Percentiles rank a stretch among this genome's conserved stretches.
phyloP scores from a whole-genome alignment of 1,284 basidiomycete species.

The Tausonia pullulans region DNA sequence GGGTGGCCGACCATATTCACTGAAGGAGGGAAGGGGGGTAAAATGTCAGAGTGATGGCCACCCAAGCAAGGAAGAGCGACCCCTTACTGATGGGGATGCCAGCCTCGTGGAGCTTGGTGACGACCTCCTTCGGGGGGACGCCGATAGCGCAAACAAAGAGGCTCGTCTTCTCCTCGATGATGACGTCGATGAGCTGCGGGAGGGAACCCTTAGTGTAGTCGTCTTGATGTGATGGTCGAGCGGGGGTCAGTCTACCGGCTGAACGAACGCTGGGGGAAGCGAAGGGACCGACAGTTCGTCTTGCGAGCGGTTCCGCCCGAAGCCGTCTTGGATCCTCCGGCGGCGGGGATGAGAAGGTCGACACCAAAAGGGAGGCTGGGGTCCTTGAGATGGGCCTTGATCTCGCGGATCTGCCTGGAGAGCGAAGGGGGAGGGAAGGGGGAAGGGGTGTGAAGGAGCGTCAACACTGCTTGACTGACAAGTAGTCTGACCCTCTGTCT shows the following conservation, averaged over 20 bases:
- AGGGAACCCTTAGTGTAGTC: conserved; percentile 73
- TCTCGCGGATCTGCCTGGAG: conserved; percentile 49
- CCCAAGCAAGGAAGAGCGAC: conserved; percentile 23
- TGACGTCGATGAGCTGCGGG: conserved; percentile 52
- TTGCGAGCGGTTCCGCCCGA: conserved; percentile 62
- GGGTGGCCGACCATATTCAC: conserved; percentile 58
- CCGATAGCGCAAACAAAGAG: conserved; percentile 70
- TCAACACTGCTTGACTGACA: not conserved
- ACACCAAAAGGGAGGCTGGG: conserved; percentile 58
- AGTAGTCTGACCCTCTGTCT: not conserved
- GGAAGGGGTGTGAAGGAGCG: conserved; percentile 7
- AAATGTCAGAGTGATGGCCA: not conserved
- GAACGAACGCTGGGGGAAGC: not conserved
- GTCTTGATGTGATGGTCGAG: conserved; percentile 29
- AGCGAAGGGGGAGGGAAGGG: conserved; percentile 18
- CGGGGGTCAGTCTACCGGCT: not conserved
- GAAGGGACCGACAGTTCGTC: conserved; percentile 47
- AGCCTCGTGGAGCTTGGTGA: conserved; percentile 65
- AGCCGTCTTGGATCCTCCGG: conserved; percentile 5
- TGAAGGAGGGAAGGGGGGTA: conserved; percentile 3
- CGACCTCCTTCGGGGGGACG: conserved; percentile 62
- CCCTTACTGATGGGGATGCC: conserved; percentile 74
- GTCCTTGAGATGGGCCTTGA: conserved; percentile 53
- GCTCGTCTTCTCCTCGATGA: conserved; percentile 69
- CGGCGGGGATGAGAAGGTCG: conserved; percentile 69